Evolutionary conservation across 106 monocot genomes (phyloP).

Genomic region (Dioscorea dumetorum): DNA sequence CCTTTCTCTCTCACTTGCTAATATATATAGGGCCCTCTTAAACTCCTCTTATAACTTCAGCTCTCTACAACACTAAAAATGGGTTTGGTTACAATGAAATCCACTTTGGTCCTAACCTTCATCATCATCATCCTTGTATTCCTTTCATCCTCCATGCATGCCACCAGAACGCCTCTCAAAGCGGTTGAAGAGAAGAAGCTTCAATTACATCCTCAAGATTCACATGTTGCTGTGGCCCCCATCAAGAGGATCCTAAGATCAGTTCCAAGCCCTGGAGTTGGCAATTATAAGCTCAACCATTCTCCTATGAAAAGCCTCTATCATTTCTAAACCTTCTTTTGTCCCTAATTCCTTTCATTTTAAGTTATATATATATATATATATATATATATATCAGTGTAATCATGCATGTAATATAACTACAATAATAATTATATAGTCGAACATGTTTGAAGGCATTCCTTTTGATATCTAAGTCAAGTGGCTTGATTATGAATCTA

Average conservation of each 20-base stretch:
- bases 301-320: background rate
- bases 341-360: background rate
- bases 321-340: background rate
- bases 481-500: too few relatives aligned
- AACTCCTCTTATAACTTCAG: background rate
- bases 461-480: too few relatives aligned
- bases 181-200: background rate
- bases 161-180: background rate
- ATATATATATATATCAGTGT: too few relatives aligned
- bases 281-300: background rate
- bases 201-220: background rate
- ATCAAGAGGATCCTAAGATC: background rate
- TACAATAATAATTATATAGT: too few relatives aligned
- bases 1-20: background rate
- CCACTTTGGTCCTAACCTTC: background rate
- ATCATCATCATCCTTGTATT: background rate
- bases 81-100: background rate
- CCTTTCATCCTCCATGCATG: background rate
- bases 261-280: slow-evolving; percentile 1
- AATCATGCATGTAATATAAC: too few relatives aligned
- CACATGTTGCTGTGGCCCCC: too few relatives aligned
- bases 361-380: background rate
- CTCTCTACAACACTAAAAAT: background rate
- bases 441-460: too few relatives aligned
- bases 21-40: background rate